phyloP scores from a whole-genome alignment of 169 alveolate species.

The Eimeria zaria region DNA sequence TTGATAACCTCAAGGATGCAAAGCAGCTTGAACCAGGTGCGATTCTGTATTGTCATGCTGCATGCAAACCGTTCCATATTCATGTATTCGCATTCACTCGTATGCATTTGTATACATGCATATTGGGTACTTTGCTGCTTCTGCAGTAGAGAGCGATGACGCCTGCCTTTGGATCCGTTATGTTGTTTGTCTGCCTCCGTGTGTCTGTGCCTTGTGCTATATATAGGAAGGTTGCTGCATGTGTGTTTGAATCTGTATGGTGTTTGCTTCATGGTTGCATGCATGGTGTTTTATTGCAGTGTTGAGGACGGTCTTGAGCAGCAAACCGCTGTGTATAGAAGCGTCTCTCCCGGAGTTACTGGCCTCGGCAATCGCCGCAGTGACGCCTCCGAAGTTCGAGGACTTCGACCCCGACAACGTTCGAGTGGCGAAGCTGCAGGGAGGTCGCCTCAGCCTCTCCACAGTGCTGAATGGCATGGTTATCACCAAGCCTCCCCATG shows the following conservation, averaged over 20 bases:
- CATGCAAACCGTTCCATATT: background rate
- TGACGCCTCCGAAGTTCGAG: slow-evolving; percentile 87
- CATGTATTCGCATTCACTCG: background rate
- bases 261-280: background rate
- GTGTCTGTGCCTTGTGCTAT: no score
- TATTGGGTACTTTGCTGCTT: background rate
- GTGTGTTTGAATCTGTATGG: background rate
- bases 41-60: background rate
- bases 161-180: background rate
- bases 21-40: slow-evolving; percentile 75
- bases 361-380: slow-evolving; percentile 84
- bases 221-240: background rate
- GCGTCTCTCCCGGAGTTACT: slow-evolving; percentile 84
- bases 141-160: background rate
- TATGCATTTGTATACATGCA: background rate
- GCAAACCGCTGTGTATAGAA: slow-evolving; percentile 88
- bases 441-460: slow-evolving; percentile 96
- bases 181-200: background rate
- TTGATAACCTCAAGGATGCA: slow-evolving; percentile 26
- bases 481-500: slow-evolving; percentile 90
- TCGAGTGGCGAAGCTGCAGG: slow-evolving; percentile 98
- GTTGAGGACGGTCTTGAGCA: slow-evolving; percentile 85
- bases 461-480: slow-evolving; percentile 97
- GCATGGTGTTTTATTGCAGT: slow-evolving; percentile 51
- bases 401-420: slow-evolving; percentile 98